A percentile compares a stretch with the other conserved stretches of the same genome.
Conservation (phyloP, 208 protist species). For the Leishmania mexicana region DNA sequence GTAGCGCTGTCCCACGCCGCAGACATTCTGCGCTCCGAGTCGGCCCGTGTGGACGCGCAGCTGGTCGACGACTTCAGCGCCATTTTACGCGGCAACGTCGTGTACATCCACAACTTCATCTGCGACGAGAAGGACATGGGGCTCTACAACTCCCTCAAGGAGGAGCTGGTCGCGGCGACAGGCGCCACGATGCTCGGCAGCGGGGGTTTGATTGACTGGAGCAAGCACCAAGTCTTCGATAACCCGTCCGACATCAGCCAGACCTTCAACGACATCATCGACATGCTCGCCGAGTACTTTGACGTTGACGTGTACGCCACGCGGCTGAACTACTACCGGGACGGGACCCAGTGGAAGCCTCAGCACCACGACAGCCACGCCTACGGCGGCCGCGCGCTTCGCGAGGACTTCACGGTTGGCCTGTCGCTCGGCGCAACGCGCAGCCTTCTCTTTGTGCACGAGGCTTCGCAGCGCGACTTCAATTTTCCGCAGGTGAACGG, state of each 20-base stretch:
- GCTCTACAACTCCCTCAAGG: slow-evolving; percentile 71
- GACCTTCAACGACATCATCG: slow-evolving; percentile 86
- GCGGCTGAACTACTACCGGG: slow-evolving; percentile 92
- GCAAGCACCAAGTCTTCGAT: slow-evolving; percentile 92
- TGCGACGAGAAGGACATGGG: slow-evolving; percentile 54
- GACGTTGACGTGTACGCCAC: slow-evolving; percentile 92
- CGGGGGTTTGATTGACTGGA: slow-evolving; percentile 90
- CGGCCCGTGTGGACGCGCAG: slow-evolving; percentile 69
- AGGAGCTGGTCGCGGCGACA: slow-evolving; percentile 70
- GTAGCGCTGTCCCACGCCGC: slow-evolving; percentile 65
- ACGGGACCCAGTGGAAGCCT: slow-evolving; percentile 93
- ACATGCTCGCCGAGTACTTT: slow-evolving; percentile 89
- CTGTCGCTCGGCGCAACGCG: slow-evolving; percentile 87
- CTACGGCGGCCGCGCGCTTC: slow-evolving; percentile 66
- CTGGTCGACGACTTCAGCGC: slow-evolving; percentile 75
- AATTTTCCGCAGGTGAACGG: slow-evolving; percentile 92
- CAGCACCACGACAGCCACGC: slow-evolving; percentile 95
- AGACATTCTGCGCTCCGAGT: slow-evolving; percentile 64
- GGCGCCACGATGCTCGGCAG: slow-evolving; percentile 55
- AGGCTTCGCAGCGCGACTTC: slow-evolving; percentile 82
- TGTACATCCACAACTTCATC: slow-evolving; percentile 91
- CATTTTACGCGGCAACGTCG: slow-evolving; percentile 71
- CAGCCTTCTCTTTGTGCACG: slow-evolving; percentile 89
- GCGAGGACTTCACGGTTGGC: slow-evolving; percentile 93
- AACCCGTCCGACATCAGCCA: slow-evolving; percentile 84